These are phyloP conservation scores for Lepidium aucheri DNA, from an alignment of 345 rosid species.

Conservation along the genomic window DNA sequence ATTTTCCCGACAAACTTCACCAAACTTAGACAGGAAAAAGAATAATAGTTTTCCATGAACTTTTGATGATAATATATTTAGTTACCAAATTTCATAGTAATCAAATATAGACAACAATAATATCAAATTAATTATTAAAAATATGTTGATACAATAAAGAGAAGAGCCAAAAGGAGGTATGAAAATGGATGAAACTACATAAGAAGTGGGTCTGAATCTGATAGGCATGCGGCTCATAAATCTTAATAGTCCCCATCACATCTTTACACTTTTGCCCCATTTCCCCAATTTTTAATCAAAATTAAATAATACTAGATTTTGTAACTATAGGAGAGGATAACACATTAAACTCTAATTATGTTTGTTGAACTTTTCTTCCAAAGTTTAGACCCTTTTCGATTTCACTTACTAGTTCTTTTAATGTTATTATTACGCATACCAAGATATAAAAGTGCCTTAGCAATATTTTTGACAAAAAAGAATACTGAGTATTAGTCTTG, in stretches of 20 bases:
- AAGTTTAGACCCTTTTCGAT: not conserved
- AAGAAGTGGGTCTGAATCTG: constrained; percentile 6
- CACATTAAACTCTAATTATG: constrained; percentile 1
- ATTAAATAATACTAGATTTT: not conserved
- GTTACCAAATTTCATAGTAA: not conserved
- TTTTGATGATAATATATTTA: too few species aligned
- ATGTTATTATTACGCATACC: not conserved
- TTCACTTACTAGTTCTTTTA: not conserved
- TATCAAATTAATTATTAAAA: not conserved
- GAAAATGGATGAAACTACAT: not conserved
- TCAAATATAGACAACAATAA: not conserved
- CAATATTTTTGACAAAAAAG: not conserved
- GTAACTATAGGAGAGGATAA: not conserved
- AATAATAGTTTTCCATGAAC: too few species aligned
- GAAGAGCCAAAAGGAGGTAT: not conserved
- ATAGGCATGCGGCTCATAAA: constrained; percentile 10
- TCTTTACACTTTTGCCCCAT: constrained; percentile 1
- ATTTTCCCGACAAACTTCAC: too few species aligned
- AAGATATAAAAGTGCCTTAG: not conserved
- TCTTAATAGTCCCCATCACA: not conserved
- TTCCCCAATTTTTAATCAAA: not conserved
- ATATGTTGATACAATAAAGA: not conserved
- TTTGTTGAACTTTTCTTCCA: not conserved
- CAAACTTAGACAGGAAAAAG: too few species aligned
- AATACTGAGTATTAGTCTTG: not conserved